A percentile compares a stretch with the other conserved stretches of the same genome.
phyloP scores from a whole-genome alignment of 371 early-diverging fungal species.

The Smittium mucronatum region DNA sequence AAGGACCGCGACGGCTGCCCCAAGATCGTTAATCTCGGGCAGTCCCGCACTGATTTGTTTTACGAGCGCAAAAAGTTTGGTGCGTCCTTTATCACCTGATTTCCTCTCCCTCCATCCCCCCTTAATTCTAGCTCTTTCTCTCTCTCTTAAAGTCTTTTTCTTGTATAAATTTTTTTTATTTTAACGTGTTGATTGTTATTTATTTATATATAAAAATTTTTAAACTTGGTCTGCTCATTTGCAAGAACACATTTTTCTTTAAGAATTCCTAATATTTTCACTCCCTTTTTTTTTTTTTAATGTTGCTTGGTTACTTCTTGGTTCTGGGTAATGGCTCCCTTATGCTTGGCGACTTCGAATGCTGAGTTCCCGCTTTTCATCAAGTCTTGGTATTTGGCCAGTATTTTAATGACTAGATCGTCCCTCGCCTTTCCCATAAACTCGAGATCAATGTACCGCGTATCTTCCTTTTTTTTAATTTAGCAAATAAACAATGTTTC shows the following conservation, averaged over 20 bases:
- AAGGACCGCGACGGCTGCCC: constrained; percentile 97
- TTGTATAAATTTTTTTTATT: no score
- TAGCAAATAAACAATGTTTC: not conserved
- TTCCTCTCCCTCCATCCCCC: not conserved
- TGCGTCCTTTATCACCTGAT: not conserved
- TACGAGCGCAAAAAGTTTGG: constrained; percentile 92
- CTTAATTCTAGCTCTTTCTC: not conserved
- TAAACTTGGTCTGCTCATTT: no score
- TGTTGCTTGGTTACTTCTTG: no score
- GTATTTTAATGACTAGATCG: not conserved
- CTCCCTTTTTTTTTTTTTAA: no score
- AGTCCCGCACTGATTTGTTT: constrained; percentile 73
- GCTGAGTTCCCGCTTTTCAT: not conserved
- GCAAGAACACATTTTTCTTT: no score
- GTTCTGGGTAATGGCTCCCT: no score
- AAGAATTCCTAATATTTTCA: no score
- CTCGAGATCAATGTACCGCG: not conserved
- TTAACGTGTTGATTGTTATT: no score
- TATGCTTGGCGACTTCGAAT: not conserved
- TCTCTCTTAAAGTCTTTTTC: not conserved
- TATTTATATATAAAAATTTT: no score
- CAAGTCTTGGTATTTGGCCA: not conserved
- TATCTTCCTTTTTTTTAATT: not conserved
- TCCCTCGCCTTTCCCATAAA: not conserved
- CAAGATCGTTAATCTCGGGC: constrained; percentile 81